Evolutionary conservation across 129 eudicot species (phyloP).

Genomic region (Calendula officinalis): DNA sequence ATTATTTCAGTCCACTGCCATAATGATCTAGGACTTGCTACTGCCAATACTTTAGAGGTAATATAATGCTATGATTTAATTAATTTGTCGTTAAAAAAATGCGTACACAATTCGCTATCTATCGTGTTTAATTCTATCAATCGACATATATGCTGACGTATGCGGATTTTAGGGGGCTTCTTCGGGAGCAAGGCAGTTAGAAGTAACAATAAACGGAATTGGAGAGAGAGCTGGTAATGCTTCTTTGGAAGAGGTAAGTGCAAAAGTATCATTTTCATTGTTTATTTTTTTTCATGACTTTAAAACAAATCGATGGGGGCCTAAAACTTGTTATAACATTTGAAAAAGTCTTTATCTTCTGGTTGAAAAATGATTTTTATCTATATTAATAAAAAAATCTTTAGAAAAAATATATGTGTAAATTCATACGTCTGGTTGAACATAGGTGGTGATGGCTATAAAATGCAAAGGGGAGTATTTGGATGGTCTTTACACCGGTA

Average conservation of each 20-base stretch:
- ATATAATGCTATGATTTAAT: neutral
- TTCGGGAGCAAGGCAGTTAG: conserved; percentile 94
- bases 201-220: conserved; percentile 90
- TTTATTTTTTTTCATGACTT: too few relatives aligned
- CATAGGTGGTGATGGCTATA: conserved; percentile 87
- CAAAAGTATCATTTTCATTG: neutral
- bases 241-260: conserved; percentile 85
- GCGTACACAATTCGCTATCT: neutral
- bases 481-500: conserved; percentile 82
- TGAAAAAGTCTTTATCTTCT: too few relatives aligned
- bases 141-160: conserved; percentile 4
- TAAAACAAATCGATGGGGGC: too few relatives aligned
- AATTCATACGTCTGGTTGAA: conserved; percentile 2
- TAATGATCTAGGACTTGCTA: conserved; percentile 95
- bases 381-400: too few relatives aligned
- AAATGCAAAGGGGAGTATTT: conserved; percentile 75
- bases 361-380: too few relatives aligned
- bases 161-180: conserved; percentile 60
- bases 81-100: neutral
- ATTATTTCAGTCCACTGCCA: conserved; percentile 91
- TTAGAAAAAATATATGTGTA: too few relatives aligned
- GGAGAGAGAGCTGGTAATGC: conserved; percentile 99
- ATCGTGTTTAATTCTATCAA: neutral
- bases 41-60: conserved; percentile 87
- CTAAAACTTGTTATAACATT: too few relatives aligned